A percentile compares a stretch with the other conserved stretches of the same genome.
phyloP scores from a whole-genome alignment of 2,329 filamentous ascomycete genomes.

The Paecilomyces formosus region DNA sequence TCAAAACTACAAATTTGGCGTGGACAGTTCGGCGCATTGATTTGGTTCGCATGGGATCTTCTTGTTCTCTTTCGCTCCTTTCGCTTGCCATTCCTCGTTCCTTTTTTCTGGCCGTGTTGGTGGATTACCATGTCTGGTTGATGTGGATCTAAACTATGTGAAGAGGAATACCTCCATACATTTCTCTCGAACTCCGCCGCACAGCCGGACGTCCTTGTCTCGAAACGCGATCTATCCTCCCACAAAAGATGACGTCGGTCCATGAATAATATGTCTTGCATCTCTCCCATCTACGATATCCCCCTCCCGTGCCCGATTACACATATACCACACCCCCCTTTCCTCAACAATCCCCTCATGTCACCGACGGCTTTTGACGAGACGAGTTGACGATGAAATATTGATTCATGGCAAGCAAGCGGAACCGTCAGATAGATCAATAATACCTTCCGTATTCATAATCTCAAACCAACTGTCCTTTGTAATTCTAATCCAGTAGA shows the following conservation, averaged over 20 bases:
- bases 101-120: background rate
- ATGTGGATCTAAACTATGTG: background rate
- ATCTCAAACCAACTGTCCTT: too few relatives aligned
- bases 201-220: background rate
- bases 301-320: background rate
- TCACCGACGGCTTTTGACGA: background rate
- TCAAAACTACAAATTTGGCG: conserved; percentile 18
- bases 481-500: too few relatives aligned
- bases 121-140: background rate
- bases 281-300: background rate
- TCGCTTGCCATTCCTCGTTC: background rate
- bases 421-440: background rate
- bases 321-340: background rate
- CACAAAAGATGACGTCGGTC: background rate
- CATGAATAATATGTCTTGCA: background rate
- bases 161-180: background rate
- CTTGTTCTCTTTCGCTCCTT: conserved; percentile 4
- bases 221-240: background rate
- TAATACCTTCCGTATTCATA: background rate
- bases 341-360: background rate
- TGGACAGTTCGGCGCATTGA: conserved; percentile 23
- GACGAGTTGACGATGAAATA: background rate
- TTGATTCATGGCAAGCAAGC: background rate
- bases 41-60: conserved; percentile 10
- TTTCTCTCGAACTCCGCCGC: background rate